phyloP scores from a whole-genome alignment of 2,329 filamentous ascomycete species.

The Shiraia sp. region DNA sequence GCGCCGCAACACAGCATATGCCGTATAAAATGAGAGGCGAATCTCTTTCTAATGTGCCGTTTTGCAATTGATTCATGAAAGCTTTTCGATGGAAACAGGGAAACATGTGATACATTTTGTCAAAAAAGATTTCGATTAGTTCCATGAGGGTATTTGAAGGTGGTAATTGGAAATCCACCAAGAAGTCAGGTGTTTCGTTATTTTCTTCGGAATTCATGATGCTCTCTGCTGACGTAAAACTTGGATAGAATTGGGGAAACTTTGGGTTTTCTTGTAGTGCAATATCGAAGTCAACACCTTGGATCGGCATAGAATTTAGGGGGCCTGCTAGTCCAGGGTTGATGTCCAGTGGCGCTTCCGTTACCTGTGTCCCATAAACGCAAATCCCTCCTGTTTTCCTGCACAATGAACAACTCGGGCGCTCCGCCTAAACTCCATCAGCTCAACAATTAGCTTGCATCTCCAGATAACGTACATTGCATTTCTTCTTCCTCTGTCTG shows the following conservation, averaged over 20 bases:
- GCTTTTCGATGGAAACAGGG: slow-evolving; percentile 34
- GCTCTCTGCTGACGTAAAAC: no score
- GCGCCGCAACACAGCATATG: slow-evolving; percentile 30
- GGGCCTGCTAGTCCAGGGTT: not conserved
- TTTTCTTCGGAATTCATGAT: not conserved
- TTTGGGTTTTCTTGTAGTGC: not conserved
- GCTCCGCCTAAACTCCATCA: slow-evolving; percentile 21
- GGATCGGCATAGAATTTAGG: slow-evolving; percentile 10
- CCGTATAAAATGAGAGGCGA: slow-evolving; percentile 29
- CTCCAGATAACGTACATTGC: slow-evolving; percentile 26
- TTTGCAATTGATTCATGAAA: slow-evolving; percentile 19
- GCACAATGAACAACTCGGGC: slow-evolving; percentile 28
- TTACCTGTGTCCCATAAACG: slow-evolving; percentile 16
- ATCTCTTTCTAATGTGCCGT: slow-evolving; percentile 17
- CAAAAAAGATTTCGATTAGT: slow-evolving; percentile 32
- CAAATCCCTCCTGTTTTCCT: slow-evolving; percentile 28
- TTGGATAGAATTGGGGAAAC: not conserved
- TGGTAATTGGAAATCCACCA: slow-evolving; percentile 17
- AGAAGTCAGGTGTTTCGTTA: slow-evolving; percentile 6
- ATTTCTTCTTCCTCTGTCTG: slow-evolving; percentile 39
- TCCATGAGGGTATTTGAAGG: slow-evolving; percentile 17
- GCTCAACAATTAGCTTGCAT: slow-evolving; percentile 10
- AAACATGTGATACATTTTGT: slow-evolving; percentile 22
- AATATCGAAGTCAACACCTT: slow-evolving; percentile 15
- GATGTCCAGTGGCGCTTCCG: no score